Base-by-base conservation (phyloP, 2,329 filamentous ascomycete species). In the Fonsecaea multimorphosa region DNA sequence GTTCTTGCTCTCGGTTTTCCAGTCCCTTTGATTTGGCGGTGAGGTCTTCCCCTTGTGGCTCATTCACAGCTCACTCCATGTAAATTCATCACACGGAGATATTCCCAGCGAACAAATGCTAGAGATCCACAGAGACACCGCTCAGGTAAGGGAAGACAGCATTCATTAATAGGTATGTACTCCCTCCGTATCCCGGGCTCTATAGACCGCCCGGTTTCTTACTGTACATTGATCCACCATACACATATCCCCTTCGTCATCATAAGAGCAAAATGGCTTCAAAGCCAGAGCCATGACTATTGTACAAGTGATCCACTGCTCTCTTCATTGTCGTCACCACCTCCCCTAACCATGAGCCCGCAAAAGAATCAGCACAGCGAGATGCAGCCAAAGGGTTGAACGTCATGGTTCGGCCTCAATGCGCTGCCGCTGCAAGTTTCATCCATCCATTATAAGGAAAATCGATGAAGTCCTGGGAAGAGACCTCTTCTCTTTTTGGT, bases 401-500 rank as follows among this genome's bases (percentile, higher is more conserved):
- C 40, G 44, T 58, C 32, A 16, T 51, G 55, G 14, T 31, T 11
- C 12, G 32, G 31, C 24, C 63, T 57, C 46, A 71, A 62, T 67
- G 68, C 31, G 70, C 66, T 8, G 63, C 44, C 16, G 44, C 44
- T 3, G 64, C 58, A 24, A 67, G 49, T 56, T 68, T 64, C 40
- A 61, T 31, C 70, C 71, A 72, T 8, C 71, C 71, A 19, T 63
- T 59, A 59, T 69, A 72, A n/a, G 71, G 71, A 55, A 59, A 67
- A 24, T 72, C 68, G 52, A 72, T 70, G 49, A 70, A 72, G 24
- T 69, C 66, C 34, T 72, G 71, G 4, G 70, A 71, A 29, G 70
- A 58, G n/a, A 71, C 67, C 12, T 71, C 68, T n/a, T 71, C 70
- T 46, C 70, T 58, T 22, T 61, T 46, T 34, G 68, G 65, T 24